These are phyloP conservation scores for Paraglomus occultum DNA, from an alignment of 192 early-diverging fungal species.

Conservation along the genomic window DNA sequence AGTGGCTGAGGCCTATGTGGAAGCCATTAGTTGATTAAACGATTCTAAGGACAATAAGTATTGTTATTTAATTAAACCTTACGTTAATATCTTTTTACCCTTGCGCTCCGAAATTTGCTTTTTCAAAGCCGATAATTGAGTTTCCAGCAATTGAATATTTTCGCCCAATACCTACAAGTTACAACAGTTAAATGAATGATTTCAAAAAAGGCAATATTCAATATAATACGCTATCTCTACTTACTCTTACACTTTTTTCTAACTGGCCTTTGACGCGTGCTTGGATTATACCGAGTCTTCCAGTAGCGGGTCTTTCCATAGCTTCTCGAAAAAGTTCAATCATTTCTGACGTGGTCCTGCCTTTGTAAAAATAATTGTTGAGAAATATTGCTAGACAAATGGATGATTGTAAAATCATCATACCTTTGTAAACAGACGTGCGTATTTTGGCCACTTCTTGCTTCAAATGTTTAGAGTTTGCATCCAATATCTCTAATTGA, in stretches of 20 bases:
- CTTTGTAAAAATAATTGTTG: not conserved
- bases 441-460: not conserved
- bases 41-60: not conserved
- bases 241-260: not conserved
- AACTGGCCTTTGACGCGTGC: not conserved
- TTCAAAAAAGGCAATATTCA: not conserved
- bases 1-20: not conserved
- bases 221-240: not conserved
- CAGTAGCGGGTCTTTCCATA: not conserved
- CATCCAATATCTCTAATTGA: not conserved
- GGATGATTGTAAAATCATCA: not conserved
- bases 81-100: not conserved
- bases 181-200: not conserved
- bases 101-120: constrained; percentile 24
- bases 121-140: constrained; percentile 9
- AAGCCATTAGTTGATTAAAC: not conserved
- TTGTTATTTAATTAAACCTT: not conserved
- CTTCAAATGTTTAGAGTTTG: not conserved
- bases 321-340: not conserved
- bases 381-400: not conserved
- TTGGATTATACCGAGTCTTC: constrained; percentile 4
- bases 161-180: constrained; percentile 14
- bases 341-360: not conserved
- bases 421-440: constrained; percentile 8
- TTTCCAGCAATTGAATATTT: constrained; percentile 4